Percentiles rank a stretch among this genome's conserved stretches.
phyloP scores from a whole-genome alignment of 495 filamentous ascomycete species.

The Hypoxylon cercidicola region DNA sequence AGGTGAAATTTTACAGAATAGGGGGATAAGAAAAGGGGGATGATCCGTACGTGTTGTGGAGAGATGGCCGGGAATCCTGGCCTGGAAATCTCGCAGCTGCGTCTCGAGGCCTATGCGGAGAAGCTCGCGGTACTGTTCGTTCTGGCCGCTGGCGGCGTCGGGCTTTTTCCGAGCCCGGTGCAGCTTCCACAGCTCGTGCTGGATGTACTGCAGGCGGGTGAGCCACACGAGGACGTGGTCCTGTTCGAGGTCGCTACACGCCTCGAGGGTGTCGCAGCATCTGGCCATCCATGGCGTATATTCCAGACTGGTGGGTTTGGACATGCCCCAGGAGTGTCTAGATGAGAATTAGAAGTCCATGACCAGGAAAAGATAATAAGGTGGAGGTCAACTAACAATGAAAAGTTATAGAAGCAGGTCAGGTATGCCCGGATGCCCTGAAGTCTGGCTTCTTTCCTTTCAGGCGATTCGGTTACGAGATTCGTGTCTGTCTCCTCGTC shows the following conservation, averaged over 20 bases:
- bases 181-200: slow-evolving; percentile 50
- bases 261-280: slow-evolving; percentile 50
- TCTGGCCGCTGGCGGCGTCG: slow-evolving; percentile 31
- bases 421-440: slow-evolving; percentile 53
- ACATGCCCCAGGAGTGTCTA: slow-evolving; percentile 51
- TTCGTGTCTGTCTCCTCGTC: slow-evolving; percentile 48
- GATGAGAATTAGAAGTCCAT: not conserved
- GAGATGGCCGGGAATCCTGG: slow-evolving; percentile 45
- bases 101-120: slow-evolving; percentile 55
- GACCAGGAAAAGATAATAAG: not conserved
- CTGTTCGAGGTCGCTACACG: slow-evolving; percentile 39
- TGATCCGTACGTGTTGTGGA: slow-evolving; percentile 31
- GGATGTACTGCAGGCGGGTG: slow-evolving; percentile 51
- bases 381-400: slow-evolving; percentile 44
- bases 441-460: slow-evolving; percentile 37
- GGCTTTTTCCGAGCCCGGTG: slow-evolving; percentile 35
- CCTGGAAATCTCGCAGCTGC: slow-evolving; percentile 52
- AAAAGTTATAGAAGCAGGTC: slow-evolving; percentile 50
- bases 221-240: slow-evolving; percentile 56
- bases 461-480: slow-evolving; percentile 13
- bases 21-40: not conserved
- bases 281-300: slow-evolving; percentile 49
- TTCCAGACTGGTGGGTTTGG: slow-evolving; percentile 31
- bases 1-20: not conserved
- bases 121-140: slow-evolving; percentile 51